phyloP scores from a whole-genome alignment of 2,329 filamentous ascomycete species.

The Aspergillus ochraceoroseus region DNA sequence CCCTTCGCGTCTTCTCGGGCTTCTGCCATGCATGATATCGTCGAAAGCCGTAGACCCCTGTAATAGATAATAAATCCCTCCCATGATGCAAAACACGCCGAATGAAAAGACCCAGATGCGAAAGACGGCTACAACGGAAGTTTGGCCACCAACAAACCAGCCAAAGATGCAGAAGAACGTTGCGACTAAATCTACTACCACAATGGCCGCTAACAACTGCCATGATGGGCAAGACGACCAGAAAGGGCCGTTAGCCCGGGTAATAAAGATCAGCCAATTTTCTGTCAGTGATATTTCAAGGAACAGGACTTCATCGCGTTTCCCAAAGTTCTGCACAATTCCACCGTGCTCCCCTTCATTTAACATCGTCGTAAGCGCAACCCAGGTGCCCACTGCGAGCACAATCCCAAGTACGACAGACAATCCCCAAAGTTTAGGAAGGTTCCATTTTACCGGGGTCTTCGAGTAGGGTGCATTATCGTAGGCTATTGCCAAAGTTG shows the following conservation, averaged over 20 bases:
- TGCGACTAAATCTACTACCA: constrained; percentile 71
- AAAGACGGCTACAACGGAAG: constrained; percentile 76
- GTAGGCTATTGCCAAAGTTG: constrained; percentile 86
- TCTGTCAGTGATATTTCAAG: constrained; percentile 85
- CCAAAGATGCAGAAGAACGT: constrained; percentile 83
- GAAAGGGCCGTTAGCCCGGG: constrained; percentile 85
- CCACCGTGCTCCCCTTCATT: constrained; percentile 63
- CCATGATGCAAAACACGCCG: constrained; percentile 80
- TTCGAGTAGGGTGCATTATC: constrained; percentile 85
- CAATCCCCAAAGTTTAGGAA: constrained; percentile 91
- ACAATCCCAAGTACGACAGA: constrained; percentile 76
- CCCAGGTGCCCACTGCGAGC: constrained; percentile 79
- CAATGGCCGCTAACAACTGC: constrained; percentile 46
- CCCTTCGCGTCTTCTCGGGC: constrained; percentile 62
- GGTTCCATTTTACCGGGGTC: constrained; percentile 89
- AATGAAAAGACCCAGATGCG: constrained; percentile 90
- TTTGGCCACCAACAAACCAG: constrained; percentile 67
- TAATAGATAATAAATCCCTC: constrained; percentile 72
- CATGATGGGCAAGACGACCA: constrained; percentile 86
- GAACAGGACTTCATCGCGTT: constrained; percentile 76
- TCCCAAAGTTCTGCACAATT: constrained; percentile 86
- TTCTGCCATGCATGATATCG: constrained; percentile 90
- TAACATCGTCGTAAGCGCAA: constrained; percentile 81
- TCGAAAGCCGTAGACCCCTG: constrained; percentile 77
- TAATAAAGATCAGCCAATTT: constrained; percentile 97